Evolutionary conservation across 2,329 filamentous ascomycete genomes (phyloP).

Genomic region (Fusarium siculi): DNA sequence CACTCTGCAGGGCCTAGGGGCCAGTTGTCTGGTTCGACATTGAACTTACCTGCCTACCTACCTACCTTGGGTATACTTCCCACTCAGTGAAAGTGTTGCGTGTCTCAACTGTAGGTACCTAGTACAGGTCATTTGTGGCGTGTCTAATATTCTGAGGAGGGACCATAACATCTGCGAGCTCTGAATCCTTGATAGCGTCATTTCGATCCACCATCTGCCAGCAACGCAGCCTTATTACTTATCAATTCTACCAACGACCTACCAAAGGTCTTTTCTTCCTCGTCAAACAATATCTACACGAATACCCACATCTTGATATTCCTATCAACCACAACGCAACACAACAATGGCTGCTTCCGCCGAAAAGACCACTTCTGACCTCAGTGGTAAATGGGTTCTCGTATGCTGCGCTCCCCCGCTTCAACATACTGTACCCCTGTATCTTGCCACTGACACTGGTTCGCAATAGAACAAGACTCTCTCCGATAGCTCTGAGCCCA

Average conservation of each 20-base stretch:
- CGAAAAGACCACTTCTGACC: slow-evolving; percentile 72
- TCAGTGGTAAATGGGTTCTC: slow-evolving; percentile 76
- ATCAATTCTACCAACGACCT: not conserved
- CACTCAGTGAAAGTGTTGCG: not conserved
- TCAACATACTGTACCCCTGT: not conserved
- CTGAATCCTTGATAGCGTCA: slow-evolving; percentile 31
- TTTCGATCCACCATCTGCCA: slow-evolving; percentile 29
- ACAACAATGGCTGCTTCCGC: slow-evolving; percentile 76
- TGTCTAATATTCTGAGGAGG: not conserved
- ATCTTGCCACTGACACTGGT: slow-evolving; percentile 7
- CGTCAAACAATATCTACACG: not conserved
- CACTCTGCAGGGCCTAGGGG: not conserved
- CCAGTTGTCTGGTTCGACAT: not conserved
- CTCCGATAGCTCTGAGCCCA: slow-evolving; percentile 74
- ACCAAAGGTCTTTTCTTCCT: not conserved
- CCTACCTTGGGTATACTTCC: not conserved
- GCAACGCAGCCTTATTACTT: slow-evolving; percentile 14
- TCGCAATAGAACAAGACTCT: slow-evolving; percentile 75
- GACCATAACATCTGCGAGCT: not conserved
- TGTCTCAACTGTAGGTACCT: not conserved
- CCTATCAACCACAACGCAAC: slow-evolving; percentile 37
- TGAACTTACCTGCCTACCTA: not conserved
- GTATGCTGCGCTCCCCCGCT: slow-evolving; percentile 55
- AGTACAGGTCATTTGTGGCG: not conserved
- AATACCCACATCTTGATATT: not conserved